These are phyloP conservation scores for Fusarium newnesense DNA, from an alignment of 2,329 filamentous ascomycete species.

Conservation along the genomic window DNA sequence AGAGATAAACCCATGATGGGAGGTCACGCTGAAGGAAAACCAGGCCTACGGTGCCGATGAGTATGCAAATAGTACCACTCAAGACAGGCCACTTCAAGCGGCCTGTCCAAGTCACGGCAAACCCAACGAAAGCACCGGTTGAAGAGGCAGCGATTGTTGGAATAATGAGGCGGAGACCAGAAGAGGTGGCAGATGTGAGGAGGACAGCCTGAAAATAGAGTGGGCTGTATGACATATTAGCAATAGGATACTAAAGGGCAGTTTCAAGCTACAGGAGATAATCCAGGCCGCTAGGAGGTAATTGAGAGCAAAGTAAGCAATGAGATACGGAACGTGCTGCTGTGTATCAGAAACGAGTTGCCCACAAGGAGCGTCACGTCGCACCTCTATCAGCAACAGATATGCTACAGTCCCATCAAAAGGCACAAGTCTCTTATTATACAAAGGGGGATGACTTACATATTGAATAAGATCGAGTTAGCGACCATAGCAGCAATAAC, in stretches of 20 bases:
- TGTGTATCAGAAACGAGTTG: not conserved
- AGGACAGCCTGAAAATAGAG: constrained; percentile 83
- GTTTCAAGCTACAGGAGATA: not conserved
- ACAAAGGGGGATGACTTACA: constrained; percentile 50
- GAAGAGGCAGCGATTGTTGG: constrained; percentile 67
- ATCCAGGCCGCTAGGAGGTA: not conserved
- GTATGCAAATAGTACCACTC: constrained; percentile 58
- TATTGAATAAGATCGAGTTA: constrained; percentile 69
- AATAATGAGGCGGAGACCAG: constrained; percentile 76
- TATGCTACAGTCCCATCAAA: not conserved
- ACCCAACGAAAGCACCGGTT: constrained; percentile 67
- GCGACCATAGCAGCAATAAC: constrained; percentile 61
- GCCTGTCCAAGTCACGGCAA: constrained; percentile 69
- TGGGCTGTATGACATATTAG: constrained; percentile 56
- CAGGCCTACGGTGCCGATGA: constrained; percentile 63
- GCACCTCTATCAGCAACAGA: not conserved
- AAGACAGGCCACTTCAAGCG: constrained; percentile 69
- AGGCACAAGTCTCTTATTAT: not conserved
- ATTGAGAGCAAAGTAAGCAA: not conserved
- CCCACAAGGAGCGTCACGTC: not conserved
- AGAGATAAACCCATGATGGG: constrained; percentile 62
- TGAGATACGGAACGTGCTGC: not conserved
- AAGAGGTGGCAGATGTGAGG: constrained; percentile 73
- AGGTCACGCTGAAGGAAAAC: constrained; percentile 61
- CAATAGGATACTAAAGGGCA: not conserved